These are phyloP conservation scores for Dothideomycetes sp. DNA, from an alignment of 2,329 filamentous ascomycete species.

Conservation along the genomic window DNA sequence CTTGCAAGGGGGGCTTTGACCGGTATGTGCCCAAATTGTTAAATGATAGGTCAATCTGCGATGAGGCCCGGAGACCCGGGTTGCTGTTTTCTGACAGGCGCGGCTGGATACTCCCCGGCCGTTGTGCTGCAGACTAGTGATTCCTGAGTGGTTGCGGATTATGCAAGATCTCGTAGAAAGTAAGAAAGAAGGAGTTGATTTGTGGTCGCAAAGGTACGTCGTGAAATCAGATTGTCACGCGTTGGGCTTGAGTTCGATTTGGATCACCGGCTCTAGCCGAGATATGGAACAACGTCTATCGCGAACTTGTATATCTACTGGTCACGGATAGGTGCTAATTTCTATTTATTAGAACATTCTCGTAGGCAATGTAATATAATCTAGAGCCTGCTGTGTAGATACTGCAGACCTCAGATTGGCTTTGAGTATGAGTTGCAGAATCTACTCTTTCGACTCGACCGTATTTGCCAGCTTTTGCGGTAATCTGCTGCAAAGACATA, in stretches of 20 bases:
- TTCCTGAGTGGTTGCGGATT: conserved; percentile 1
- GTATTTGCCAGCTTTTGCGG: too few relatives aligned
- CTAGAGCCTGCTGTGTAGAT: too few relatives aligned
- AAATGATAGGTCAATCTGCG: conserved; percentile 9
- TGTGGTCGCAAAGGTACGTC: not conserved
- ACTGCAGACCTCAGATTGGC: too few relatives aligned
- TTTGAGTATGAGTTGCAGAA: too few relatives aligned
- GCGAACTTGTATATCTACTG: too few relatives aligned
- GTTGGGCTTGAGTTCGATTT: conserved; percentile 4
- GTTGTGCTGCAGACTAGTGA: conserved; percentile 8
- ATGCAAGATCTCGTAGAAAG: conserved; percentile 6
- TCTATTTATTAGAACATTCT: too few relatives aligned
- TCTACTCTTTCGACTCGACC: too few relatives aligned
- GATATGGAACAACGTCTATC: not conserved
- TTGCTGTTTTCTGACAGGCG: conserved; percentile 7
- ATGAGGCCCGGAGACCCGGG: conserved; percentile 4
- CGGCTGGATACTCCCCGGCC: conserved; percentile 4
- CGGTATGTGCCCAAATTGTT: conserved; percentile 9
- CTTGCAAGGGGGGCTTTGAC: conserved; percentile 12
- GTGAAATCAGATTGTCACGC: conserved; percentile 1
- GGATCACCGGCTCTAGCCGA: conserved; percentile 7
- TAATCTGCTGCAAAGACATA: too few relatives aligned
- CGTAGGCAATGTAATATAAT: too few relatives aligned
- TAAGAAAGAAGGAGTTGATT: not conserved
- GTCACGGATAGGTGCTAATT: too few relatives aligned